Conservation (phyloP, 2,329 filamentous ascomycete genomes). For the Fusarium sp. region DNA sequence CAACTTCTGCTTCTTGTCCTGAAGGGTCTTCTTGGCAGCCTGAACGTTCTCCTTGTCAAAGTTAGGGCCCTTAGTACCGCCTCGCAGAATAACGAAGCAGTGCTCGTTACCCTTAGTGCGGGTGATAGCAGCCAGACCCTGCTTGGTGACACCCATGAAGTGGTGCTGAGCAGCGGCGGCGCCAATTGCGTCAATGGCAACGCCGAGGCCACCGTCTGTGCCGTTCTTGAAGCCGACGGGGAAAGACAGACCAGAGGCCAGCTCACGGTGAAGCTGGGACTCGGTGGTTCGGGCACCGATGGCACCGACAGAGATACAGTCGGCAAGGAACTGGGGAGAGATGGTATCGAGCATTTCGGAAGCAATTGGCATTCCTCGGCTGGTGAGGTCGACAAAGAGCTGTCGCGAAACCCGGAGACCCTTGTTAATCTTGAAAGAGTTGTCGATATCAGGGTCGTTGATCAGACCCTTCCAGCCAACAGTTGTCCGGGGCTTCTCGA, state of each 20-base stretch:
- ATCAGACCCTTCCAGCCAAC: slow-evolving; percentile 99
- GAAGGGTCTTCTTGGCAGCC: slow-evolving; percentile 80
- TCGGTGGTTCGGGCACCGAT: slow-evolving; percentile 97
- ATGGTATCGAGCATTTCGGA: slow-evolving; percentile 99
- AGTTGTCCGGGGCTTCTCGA: slow-evolving; percentile 98
- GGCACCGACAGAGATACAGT: slow-evolving; percentile 93
- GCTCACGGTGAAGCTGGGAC: slow-evolving; percentile 94
- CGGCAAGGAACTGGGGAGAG: slow-evolving; percentile 96
- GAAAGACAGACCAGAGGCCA: slow-evolving; percentile 95
- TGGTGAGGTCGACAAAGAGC: slow-evolving; percentile 91
- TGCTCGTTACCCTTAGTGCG: slow-evolving; percentile 95
- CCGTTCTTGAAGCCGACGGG: slow-evolving; percentile 99
- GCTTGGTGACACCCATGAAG: slow-evolving; percentile 99
- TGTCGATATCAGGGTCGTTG: slow-evolving; percentile 98
- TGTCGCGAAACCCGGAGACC: slow-evolving; percentile 91
- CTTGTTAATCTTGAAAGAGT: slow-evolving; percentile 99
- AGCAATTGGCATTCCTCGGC: slow-evolving; percentile 90
- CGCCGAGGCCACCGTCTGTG: slow-evolving; percentile 89
- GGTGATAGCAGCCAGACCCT: slow-evolving; percentile 94
- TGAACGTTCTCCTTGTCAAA: slow-evolving; percentile 89
- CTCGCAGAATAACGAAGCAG: slow-evolving; percentile 95
- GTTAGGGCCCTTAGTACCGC: slow-evolving; percentile 92
- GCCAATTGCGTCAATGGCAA: slow-evolving; percentile 96
- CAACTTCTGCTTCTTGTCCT: slow-evolving; percentile 85
- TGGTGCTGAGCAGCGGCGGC: slow-evolving; percentile 88